Evolutionary conservation across 148 eudicot species (phyloP).

Genomic region (Linanthus parryae): DNA sequence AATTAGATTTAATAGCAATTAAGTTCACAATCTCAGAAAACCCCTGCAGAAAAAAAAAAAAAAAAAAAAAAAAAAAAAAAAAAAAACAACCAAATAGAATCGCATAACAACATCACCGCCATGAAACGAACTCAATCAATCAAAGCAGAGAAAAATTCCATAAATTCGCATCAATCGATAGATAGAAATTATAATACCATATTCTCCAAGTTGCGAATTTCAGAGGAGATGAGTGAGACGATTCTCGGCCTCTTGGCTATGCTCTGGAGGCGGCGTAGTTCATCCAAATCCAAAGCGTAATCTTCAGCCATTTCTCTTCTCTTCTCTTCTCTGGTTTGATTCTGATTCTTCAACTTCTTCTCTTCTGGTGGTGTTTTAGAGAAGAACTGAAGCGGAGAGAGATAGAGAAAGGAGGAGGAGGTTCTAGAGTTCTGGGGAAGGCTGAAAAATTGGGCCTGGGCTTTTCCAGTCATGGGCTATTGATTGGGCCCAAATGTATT

Average conservation of each 20-base stretch:
- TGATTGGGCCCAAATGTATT: no score
- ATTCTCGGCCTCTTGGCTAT: constrained; percentile 74
- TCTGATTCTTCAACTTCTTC: not conserved
- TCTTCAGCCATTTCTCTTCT: constrained; percentile 50
- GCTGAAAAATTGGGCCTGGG: no score
- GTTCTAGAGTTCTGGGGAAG: no score
- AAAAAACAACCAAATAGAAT: not conserved
- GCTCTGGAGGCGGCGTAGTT: constrained; percentile 54
- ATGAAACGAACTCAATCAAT: no score
- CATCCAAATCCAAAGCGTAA: constrained; percentile 52
- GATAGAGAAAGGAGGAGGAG: no score
- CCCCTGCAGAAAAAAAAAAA: no score
- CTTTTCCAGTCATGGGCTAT: no score
- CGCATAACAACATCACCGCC: not conserved
- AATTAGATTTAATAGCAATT: no score
- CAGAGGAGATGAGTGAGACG: constrained; percentile 59
- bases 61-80: no score
- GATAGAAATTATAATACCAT: constrained; percentile 10
- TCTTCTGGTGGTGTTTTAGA: no score
- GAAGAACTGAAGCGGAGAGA: not conserved
- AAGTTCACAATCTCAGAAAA: no score
- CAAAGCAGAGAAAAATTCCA: no score
- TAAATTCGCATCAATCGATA: not conserved
- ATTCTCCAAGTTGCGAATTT: constrained; percentile 60
- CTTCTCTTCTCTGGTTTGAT: not conserved